These are phyloP conservation scores for Ascochyta pisi DNA, from an alignment of 2,329 filamentous ascomycete species.

Conservation along the genomic window DNA sequence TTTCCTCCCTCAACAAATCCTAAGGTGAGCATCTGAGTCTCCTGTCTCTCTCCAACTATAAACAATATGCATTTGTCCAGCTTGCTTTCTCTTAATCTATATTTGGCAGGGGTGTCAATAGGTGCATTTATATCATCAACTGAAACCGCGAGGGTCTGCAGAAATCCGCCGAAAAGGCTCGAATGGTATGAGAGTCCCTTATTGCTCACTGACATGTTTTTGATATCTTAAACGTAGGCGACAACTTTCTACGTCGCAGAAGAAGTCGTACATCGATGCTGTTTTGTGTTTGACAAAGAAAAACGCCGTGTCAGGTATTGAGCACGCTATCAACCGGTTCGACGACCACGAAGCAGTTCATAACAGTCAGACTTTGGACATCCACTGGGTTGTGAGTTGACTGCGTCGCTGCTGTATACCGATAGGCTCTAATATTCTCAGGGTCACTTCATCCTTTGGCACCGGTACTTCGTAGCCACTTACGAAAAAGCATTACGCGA, in stretches of 20 bases:
- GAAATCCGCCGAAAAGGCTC: background rate
- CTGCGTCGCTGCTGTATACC: too few relatives aligned
- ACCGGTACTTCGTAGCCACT: conserved; percentile 8
- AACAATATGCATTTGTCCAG: background rate
- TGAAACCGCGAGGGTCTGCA: background rate
- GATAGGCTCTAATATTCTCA: too few relatives aligned
- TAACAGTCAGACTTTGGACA: conserved; percentile 25
- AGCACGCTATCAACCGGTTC: conserved; percentile 26
- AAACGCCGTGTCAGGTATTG: conserved; percentile 22
- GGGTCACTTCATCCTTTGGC: conserved; percentile 28
- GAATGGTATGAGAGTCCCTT: background rate
- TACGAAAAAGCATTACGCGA: conserved; percentile 31
- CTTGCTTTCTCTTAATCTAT: background rate
- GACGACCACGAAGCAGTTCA: conserved; percentile 36
- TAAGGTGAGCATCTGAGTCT: too few relatives aligned
- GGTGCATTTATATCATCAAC: background rate
- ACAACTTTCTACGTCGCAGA: conserved; percentile 22
- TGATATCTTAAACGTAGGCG: conserved; percentile 10
- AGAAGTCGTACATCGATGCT: conserved; percentile 30
- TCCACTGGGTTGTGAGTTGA: conserved; percentile 27
- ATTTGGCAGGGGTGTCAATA: background rate
- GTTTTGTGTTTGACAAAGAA: conserved; percentile 32
- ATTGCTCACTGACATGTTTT: background rate
- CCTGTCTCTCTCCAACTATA: too few relatives aligned
- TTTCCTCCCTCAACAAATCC: too few relatives aligned